A percentile compares a stretch with the other conserved stretches of the same genome.
These are phyloP conservation scores for Globisporangium apiculatum DNA, from an alignment of 352 stramenopile genomes.

Conservation along the genomic window DNA sequence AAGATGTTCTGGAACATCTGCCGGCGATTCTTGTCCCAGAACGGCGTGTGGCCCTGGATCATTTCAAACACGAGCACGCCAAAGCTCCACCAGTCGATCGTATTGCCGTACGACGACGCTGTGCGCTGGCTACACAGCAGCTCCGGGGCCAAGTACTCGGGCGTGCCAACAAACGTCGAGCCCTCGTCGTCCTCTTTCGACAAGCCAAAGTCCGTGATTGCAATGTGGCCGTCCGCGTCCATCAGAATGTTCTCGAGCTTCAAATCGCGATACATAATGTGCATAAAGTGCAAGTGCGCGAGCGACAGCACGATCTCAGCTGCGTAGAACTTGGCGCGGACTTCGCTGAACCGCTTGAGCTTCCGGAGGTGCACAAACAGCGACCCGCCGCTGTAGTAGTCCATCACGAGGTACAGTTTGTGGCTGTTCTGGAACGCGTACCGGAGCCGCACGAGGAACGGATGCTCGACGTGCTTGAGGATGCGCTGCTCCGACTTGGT, in stretches of 20 bases:
- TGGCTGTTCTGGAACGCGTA: constrained; percentile 88
- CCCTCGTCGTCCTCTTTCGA: constrained; percentile 83
- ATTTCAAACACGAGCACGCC: constrained; percentile 86
- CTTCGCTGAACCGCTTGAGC: constrained; percentile 58
- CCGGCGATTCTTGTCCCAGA: constrained; percentile 78
- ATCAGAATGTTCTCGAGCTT: constrained; percentile 90
- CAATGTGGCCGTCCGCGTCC: constrained; percentile 75
- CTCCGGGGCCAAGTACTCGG: constrained; percentile 82
- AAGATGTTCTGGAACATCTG: constrained; percentile 87
- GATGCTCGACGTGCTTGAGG: constrained; percentile 82
- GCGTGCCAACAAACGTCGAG: constrained; percentile 77
- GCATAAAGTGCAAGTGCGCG: constrained; percentile 76
- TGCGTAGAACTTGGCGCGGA: constrained; percentile 77
- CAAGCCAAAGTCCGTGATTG: constrained; percentile 85
- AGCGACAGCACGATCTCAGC: constrained; percentile 79
- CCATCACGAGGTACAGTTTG: constrained; percentile 87
- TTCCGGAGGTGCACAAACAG: constrained; percentile 84
- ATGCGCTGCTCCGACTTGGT: constrained; percentile 87
- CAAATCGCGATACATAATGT: constrained; percentile 88
- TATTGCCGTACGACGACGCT: constrained; percentile 73
- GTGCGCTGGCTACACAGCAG: constrained; percentile 69
- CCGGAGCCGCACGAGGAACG: constrained; percentile 82
- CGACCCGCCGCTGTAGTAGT: constrained; percentile 84
- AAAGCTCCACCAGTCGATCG: constrained; percentile 87
- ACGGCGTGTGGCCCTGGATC: constrained; percentile 79